Evolutionary conservation across 169 alveolate species (phyloP).

Genomic region (Cryptosporidium meleagridis): DNA sequence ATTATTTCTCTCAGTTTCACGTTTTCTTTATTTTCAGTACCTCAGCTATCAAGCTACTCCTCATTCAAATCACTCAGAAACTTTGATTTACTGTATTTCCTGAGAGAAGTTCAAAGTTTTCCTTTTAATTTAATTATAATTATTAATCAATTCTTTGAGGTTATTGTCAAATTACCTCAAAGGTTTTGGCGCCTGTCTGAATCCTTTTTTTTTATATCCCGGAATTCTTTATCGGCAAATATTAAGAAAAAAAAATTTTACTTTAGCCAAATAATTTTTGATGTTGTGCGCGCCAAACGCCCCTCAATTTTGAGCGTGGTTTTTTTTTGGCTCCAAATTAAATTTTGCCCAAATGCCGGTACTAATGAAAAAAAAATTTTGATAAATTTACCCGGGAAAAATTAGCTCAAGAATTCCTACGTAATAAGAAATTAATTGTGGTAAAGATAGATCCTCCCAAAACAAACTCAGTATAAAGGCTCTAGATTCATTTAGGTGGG

Average conservation of each 20-base stretch:
- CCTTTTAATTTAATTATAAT: not conserved
- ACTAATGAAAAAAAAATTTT: not conserved
- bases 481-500: not conserved
- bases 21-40: not conserved
- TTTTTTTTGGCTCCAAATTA: slow-evolving; percentile 20
- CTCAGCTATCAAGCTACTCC: not conserved
- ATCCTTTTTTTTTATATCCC: not conserved
- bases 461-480: not conserved
- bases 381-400: slow-evolving; percentile 22
- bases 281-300: not conserved
- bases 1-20: not conserved
- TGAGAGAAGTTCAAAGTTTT: not conserved
- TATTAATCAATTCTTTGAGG: not conserved
- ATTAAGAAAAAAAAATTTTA: not conserved
- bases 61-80: not conserved
- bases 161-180: slow-evolving; percentile 4
- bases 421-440: not conserved
- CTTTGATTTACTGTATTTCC: not conserved
- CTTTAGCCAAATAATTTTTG: not conserved
- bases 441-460: not conserved
- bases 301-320: not conserved
- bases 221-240: not conserved
- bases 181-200: not conserved
- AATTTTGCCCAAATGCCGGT: slow-evolving; percentile 12
- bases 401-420: slow-evolving; percentile 1